Conservation (phyloP, 352 stramenopile species). For the Thraustochytrium sp. region DNA sequence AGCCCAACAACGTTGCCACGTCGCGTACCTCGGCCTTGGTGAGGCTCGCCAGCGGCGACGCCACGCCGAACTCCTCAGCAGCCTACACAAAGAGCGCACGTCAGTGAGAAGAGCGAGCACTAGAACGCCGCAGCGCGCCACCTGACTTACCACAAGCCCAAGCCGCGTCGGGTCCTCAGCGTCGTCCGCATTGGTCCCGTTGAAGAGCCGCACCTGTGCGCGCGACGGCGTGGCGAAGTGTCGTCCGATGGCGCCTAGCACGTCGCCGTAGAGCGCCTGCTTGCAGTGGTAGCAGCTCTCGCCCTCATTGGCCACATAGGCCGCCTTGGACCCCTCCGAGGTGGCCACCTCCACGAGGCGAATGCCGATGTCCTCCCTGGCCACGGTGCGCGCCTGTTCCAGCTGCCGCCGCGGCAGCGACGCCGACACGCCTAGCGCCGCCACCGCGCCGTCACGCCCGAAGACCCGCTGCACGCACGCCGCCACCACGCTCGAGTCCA, state of each 20-base stretch:
- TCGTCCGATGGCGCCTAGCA: conserved; percentile 72
- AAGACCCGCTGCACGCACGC: conserved; percentile 79
- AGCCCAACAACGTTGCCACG: conserved; percentile 73
- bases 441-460: conserved; percentile 59
- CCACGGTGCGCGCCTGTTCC: conserved; percentile 71
- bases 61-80: neutral
- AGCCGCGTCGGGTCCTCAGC: conserved; percentile 78
- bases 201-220: conserved; percentile 73
- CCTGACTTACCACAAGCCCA: conserved; percentile 70
- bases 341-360: conserved; percentile 76
- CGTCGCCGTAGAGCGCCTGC: conserved; percentile 86
- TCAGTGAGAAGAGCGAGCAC: too few species aligned
- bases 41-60: neutral
- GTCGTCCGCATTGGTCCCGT: conserved; percentile 94
- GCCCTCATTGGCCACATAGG: conserved; percentile 88
- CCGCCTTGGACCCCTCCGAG: conserved; percentile 65
- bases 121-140: too few species aligned
- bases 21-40: neutral
- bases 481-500: conserved; percentile 88
- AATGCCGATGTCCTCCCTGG: conserved; percentile 71
- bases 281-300: conserved; percentile 95
- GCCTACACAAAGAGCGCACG: too few species aligned
- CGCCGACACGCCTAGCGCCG: conserved; percentile 83
- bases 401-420: conserved; percentile 78
- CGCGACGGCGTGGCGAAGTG: neutral